Evolutionary conservation across 768 basidiomycete genomes (phyloP).

Genomic region (Rubroboletus satanas): DNA sequence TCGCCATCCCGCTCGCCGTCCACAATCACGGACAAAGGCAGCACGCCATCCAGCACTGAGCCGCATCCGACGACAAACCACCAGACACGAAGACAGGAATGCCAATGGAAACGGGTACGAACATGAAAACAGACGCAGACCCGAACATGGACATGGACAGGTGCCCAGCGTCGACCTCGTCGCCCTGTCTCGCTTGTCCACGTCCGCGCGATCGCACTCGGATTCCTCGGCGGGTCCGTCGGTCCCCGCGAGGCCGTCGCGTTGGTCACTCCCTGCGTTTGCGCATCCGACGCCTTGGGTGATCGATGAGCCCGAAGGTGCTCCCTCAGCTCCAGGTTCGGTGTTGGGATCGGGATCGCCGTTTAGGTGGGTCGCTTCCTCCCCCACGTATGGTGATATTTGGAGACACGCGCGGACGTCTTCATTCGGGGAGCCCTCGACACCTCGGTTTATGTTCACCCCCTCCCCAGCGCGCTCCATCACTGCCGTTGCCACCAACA

Average conservation of each 20-base stretch:
- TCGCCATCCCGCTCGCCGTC: background rate
- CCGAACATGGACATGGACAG: background rate
- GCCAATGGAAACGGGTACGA: background rate
- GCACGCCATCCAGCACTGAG: conserved; percentile 8
- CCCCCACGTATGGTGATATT: background rate
- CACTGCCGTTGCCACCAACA: background rate
- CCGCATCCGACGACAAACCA: conserved; percentile 18
- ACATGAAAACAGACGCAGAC: background rate
- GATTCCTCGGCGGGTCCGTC: conserved; percentile 6
- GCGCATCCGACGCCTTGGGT: conserved; percentile 1
- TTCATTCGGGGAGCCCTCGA: background rate
- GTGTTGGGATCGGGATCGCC: background rate
- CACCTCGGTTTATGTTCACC: background rate
- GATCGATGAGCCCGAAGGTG: background rate
- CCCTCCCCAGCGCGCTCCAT: conserved; percentile 8
- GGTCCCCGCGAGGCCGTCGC: background rate
- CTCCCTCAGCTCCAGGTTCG: background rate
- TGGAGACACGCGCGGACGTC: background rate
- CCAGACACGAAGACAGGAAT: background rate
- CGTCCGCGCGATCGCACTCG: conserved; percentile 10
- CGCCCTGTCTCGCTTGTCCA: conserved; percentile 10
- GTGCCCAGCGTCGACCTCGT: conserved; percentile 26
- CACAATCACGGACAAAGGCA: background rate
- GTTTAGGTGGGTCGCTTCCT: background rate
- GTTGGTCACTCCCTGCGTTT: conserved; percentile 19